Evolutionary conservation across 2,329 filamentous ascomycete species (phyloP), one percentile per base, ranked within the genome.

Genomic region (Fusarium illudens): DNA sequence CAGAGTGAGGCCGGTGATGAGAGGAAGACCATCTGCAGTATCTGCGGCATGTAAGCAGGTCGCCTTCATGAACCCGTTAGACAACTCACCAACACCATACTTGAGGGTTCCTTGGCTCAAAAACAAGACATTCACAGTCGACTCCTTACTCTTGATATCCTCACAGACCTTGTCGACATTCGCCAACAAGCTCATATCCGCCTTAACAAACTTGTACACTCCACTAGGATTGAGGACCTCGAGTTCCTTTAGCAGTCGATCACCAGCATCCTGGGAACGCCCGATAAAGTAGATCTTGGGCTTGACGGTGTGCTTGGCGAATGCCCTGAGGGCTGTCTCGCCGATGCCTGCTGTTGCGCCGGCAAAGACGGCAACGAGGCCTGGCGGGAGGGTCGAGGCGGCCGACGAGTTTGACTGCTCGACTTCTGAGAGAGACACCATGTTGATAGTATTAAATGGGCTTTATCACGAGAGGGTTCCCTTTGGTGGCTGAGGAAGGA

Each of bases 321-420:
- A 83, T 20, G 79, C 73, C 53, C 81, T 83, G 15, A 87, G 73
- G 0, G 84, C 81, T 12, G 79, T 74, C 62, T 84, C 78, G 8
- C 85, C 85, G 42, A 88, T 86, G n/a, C 86, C 86, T 34, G 80
- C 81, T 4, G 85, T 88, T 27, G 81, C 86, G 32, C 86, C 84
- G 4, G 85, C 81, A 58, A 87, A 87, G 25, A 86, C 80, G 44
- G 81, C 83, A 4, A 84, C 80, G 4, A 83, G 68, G 19, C 64
- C 64, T 8, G 52, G 13, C 2, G 65, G 69, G 1, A 69, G 56
- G 32, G 54, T 37, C 1, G 58, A 64, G 13, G 49, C 10, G 9
- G 60, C 60, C 0, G 54, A 51, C 7, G 58, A 49, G n/a, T 73
- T 73, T 17, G 52, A 51, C 17, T 62, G 51, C 12, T 61, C 51